Evolutionary conservation across 75 land plant genomes (phyloP), one percentile per base, ranked within the genome.

Genomic region (Pseudotsuga menziesii): DNA sequence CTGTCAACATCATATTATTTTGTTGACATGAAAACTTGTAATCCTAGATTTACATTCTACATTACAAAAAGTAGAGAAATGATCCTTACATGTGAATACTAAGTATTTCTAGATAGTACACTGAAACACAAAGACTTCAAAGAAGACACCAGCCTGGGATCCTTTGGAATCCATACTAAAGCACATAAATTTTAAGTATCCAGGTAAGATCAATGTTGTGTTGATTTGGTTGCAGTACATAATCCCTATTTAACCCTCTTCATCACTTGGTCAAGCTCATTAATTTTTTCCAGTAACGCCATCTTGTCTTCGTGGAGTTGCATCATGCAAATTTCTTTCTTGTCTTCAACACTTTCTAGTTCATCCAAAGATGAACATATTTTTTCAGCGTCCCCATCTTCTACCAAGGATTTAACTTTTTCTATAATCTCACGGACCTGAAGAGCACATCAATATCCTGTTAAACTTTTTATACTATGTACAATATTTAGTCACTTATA

Each of bases 281-380:
- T 79, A 56, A 96, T 89, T 83, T 92, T 96, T 63, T 78, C 71
- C 3, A 96, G 79, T 25, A 96, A 83, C 67, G 91, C 32, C 57
- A 74, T 78, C 54, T 87, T 89, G 67, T 96, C 99, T 23, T 61
- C 84, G 62, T 88, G 87, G 0, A 96, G 89, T 78, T 89, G 97
- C 41, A 81, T 17, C 81, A 96, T 83, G 81, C 85, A 87, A 22
- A 79, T 80, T 75, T 90, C 88, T 70, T 92, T 91, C 66, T 73
- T 83, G 44, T 90, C 87, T 58, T 92, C 88, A 1, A 82, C 85
- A 59, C 76, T 80, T 74, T 90, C 90, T 15, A 92, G 69, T 76
- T 94, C 94, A 76, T 86, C 91, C 61, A 94, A 19, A 25, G 80
- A 66, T 48, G 78, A 29, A n/a, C 82, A 79, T 27, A 96, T 41